A percentile compares a stretch with the other conserved stretches of the same genome.
Evolutionary conservation across 202 grass and related monocot species (phyloP).

Genomic region (Hordeum pubiflorum): DNA sequence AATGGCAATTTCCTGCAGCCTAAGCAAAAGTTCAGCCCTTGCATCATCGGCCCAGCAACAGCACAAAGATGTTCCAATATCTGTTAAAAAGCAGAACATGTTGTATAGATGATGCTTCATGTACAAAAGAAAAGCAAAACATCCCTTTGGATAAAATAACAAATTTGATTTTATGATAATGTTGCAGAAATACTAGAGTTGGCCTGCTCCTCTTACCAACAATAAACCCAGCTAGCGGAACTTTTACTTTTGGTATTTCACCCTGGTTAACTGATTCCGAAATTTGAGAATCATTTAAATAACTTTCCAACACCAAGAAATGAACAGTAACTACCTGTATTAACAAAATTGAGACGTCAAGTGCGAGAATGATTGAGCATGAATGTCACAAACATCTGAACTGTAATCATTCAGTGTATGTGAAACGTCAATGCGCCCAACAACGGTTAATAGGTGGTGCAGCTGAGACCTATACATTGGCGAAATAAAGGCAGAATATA

Average conservation of each 20-base stretch:
- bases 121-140: neutral
- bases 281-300: slow-evolving; percentile 9
- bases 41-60: slow-evolving; percentile 72
- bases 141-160: neutral
- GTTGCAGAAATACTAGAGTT: neutral
- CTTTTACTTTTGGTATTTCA: slow-evolving; percentile 40
- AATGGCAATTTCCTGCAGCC: slow-evolving; percentile 37
- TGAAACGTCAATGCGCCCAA: neutral
- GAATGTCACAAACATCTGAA: neutral
- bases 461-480: slow-evolving; percentile 21
- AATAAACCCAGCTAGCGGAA: slow-evolving; percentile 64
- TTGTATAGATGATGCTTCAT: neutral
- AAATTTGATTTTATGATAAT: slow-evolving; percentile 2
- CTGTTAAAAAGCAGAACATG: slow-evolving; percentile 38
- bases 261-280: slow-evolving; percentile 11
- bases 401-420: neutral
- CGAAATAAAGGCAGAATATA: slow-evolving; percentile 16
- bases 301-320: slow-evolving; percentile 51
- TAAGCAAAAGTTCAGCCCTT: slow-evolving; percentile 65
- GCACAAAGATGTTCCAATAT: slow-evolving; percentile 79
- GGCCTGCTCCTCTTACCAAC: slow-evolving; percentile 55
- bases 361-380: neutral
- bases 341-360: neutral
- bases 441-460: slow-evolving; percentile 2
- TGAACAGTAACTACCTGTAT: slow-evolving; percentile 58